Percentiles rank a stretch among this genome's conserved stretches.
phyloP scores from a whole-genome alignment of 768 basidiomycete species.

The Tricholoma matsutake region DNA sequence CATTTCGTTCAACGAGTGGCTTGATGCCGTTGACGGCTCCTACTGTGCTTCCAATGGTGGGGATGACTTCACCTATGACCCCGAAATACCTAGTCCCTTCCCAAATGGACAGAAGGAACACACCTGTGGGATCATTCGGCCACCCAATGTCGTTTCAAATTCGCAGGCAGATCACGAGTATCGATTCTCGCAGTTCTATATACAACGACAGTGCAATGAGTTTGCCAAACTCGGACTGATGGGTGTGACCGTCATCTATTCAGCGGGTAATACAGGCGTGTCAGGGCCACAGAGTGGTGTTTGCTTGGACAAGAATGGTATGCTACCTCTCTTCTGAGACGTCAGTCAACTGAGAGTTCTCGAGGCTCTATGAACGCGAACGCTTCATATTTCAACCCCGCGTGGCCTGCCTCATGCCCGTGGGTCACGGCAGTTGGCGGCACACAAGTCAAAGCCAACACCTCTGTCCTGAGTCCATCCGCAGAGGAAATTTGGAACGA shows the following conservation, averaged over 20 bases:
- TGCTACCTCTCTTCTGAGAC: background rate
- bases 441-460: slow-evolving; percentile 37
- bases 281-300: slow-evolving; percentile 29
- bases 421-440: slow-evolving; percentile 46
- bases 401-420: slow-evolving; percentile 44
- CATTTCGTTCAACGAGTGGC: slow-evolving; percentile 32
- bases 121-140: slow-evolving; percentile 34
- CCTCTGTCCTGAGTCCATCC: slow-evolving; percentile 22
- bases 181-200: slow-evolving; percentile 31
- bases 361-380: slow-evolving; percentile 31
- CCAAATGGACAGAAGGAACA: slow-evolving; percentile 30
- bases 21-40: slow-evolving; percentile 34
- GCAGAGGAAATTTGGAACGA: slow-evolving; percentile 31
- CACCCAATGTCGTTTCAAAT: slow-evolving; percentile 41
- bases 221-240: slow-evolving; percentile 48
- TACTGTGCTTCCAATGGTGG: slow-evolving; percentile 35
- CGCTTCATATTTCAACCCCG: slow-evolving; percentile 40
- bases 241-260: slow-evolving; percentile 44
- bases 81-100: slow-evolving; percentile 27
- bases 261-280: slow-evolving; percentile 39
- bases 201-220: slow-evolving; percentile 43
- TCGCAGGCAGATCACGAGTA: slow-evolving; percentile 39
- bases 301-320: slow-evolving; percentile 41
- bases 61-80: slow-evolving; percentile 30
- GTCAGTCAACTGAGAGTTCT: background rate